Evolutionary conservation across 2,329 filamentous ascomycete species (phyloP), one percentile per base, ranked within the genome.

Genomic region (Microcyclospora tardicrescens): DNA sequence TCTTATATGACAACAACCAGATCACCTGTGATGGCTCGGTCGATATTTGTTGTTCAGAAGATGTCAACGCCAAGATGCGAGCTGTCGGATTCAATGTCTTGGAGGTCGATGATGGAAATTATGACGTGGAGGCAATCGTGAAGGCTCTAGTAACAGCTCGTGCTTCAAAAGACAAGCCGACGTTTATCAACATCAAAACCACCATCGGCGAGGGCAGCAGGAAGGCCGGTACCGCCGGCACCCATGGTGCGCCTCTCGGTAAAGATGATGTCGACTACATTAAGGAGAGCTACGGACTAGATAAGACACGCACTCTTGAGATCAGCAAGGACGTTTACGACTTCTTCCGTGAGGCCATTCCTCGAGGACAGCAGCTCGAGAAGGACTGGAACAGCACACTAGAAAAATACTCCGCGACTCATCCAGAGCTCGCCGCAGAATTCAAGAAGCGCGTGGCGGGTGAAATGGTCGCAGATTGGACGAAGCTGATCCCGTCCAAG

Each of bases 1-100:
- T 76, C 19, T 68, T 75, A 37, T 76, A 75, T 45, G 73, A 76
- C 47, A 73, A 76, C 55, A 76, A 77, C 50, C 67, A 73, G 47
- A 61, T 77, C 34, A 75, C 72, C 6, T 75, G 72, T 47, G 72
- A 75, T 42, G 72, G 72, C 0, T 65, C 64, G 2, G 65, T 74
- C 10, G 70, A 74, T 53, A 56, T 67, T 40, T 44, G 41, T 28
- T 71, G 68, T 43, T 68, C 63, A 0, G 72, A 76, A 43, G 70
- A 76, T 35, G 60, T 74, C 51, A 73, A 75, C 41, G 56, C 62
- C 13, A 75, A 75, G 57, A 73, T 75, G 70, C 59, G 62, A 3
- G 70, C 71, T 2, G 67, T 61, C 29, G 69, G 69, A 5, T 76
- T 70, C 68, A 52, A 73, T 15, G 71, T 75, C 2, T 57, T 75